These are phyloP conservation scores for Candida albicans DNA, from an alignment of 1,139 yeast species.

Conservation along the genomic window DNA sequence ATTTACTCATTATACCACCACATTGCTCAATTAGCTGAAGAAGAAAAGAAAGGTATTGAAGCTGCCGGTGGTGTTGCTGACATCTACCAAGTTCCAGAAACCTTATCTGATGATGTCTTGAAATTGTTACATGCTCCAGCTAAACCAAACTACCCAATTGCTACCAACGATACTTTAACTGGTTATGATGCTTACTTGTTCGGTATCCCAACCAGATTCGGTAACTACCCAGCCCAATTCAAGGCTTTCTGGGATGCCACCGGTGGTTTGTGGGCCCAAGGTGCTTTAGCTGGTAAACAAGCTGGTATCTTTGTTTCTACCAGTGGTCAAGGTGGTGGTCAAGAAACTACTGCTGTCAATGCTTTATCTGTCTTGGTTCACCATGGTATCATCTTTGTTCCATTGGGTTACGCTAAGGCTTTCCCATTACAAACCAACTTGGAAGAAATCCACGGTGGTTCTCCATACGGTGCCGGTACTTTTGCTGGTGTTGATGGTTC, in stretches of 20 bases:
- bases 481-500: slow-evolving; percentile 80
- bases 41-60: slow-evolving; percentile 69
- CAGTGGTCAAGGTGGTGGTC: slow-evolving; percentile 85
- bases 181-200: slow-evolving; percentile 75
- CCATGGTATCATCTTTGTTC: slow-evolving; percentile 78
- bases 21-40: slow-evolving; percentile 64
- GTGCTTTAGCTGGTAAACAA: slow-evolving; percentile 72
- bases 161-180: slow-evolving; percentile 57
- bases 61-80: slow-evolving; percentile 73
- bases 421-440: slow-evolving; percentile 60
- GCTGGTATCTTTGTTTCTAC: slow-evolving; percentile 79
- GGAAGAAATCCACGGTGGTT: slow-evolving; percentile 75
- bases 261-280: slow-evolving; percentile 80
- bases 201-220: slow-evolving; percentile 84
- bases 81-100: slow-evolving; percentile 78
- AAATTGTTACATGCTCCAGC: slow-evolving; percentile 60
- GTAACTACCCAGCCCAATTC: slow-evolving; percentile 80
- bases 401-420: slow-evolving; percentile 72
- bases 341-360: slow-evolving; percentile 68
- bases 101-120: slow-evolving; percentile 66
- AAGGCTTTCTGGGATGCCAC: slow-evolving; percentile 81
- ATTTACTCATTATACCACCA: slow-evolving; percentile 86
- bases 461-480: slow-evolving; percentile 90
- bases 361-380: slow-evolving; percentile 68
- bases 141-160: slow-evolving; percentile 68